phyloP scores from a whole-genome alignment of 768 basidiomycete genomes.

The Lactarius hatsudake region DNA sequence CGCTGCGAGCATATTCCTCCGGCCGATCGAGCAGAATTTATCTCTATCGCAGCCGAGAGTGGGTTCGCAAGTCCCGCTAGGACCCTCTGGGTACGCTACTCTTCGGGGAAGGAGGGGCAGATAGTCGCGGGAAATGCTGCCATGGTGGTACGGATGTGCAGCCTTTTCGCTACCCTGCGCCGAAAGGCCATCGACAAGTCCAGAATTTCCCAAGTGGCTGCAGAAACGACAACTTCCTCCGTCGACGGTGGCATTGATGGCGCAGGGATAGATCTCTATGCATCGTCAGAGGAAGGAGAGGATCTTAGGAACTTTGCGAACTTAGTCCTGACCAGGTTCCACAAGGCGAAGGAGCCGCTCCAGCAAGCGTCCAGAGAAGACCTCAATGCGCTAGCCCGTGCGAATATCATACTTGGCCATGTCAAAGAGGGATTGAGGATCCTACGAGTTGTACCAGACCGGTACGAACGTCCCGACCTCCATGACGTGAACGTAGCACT shows the following conservation, averaged over 20 bases:
- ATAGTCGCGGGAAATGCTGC: slow-evolving; percentile 45
- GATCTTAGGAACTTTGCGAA: slow-evolving; percentile 39
- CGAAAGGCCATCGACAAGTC: not conserved
- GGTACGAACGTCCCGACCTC: slow-evolving; percentile 55
- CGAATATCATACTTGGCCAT: slow-evolving; percentile 55
- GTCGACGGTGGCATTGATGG: not conserved
- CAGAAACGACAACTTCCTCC: not conserved
- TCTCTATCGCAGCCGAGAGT: slow-evolving; percentile 43
- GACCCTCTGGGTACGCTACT: slow-evolving; percentile 56
- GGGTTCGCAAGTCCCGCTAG: slow-evolving; percentile 52
- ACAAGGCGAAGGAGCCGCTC: slow-evolving; percentile 45
- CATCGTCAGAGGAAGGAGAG: slow-evolving; percentile 8
- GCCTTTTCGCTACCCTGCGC: slow-evolving; percentile 38
- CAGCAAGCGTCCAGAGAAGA: slow-evolving; percentile 45
- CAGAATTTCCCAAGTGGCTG: not conserved
- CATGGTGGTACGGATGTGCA: slow-evolving; percentile 50
- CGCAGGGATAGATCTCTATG: not conserved
- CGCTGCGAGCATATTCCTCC: slow-evolving; percentile 42
- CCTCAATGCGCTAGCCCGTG: slow-evolving; percentile 61
- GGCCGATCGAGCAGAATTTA: slow-evolving; percentile 47
- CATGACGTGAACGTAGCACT: slow-evolving; percentile 66
- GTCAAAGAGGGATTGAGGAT: slow-evolving; percentile 45
- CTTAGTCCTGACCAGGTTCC: slow-evolving; percentile 46
- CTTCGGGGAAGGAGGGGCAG: slow-evolving; percentile 40
- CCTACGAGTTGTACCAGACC: slow-evolving; percentile 46